These are phyloP conservation scores for Mrakiaceae sp. DNA, from an alignment of 1,284 basidiomycete species.

Conservation along the genomic window DNA sequence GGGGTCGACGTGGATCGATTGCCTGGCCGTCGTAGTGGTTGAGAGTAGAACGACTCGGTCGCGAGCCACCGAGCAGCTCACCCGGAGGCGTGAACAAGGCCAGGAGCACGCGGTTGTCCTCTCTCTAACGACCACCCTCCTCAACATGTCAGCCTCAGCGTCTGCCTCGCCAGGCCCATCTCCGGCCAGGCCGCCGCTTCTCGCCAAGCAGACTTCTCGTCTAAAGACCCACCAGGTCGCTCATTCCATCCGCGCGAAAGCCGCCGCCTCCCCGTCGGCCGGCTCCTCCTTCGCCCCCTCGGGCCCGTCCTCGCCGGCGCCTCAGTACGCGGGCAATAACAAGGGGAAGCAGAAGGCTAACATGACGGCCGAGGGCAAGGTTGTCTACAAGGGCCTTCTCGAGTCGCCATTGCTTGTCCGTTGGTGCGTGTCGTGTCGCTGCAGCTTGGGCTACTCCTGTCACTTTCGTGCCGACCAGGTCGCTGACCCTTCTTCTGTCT, in stretches of 20 bases:
- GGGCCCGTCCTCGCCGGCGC: not conserved
- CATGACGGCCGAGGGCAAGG: slow-evolving; percentile 1
- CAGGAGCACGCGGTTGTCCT: too few relatives aligned
- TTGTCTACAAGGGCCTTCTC: slow-evolving; percentile 11
- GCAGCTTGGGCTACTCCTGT: not conserved
- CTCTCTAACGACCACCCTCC: too few relatives aligned
- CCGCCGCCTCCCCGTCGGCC: not conserved
- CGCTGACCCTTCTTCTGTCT: not conserved
- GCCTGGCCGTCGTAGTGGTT: too few relatives aligned
- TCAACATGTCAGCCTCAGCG: too few relatives aligned
- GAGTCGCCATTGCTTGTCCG: slow-evolving; percentile 5
- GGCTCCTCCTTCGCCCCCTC: too few relatives aligned
- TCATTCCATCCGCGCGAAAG: slow-evolving; percentile 9
- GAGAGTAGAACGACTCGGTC: too few relatives aligned
- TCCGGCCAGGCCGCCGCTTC: too few relatives aligned
- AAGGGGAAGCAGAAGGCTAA: slow-evolving; percentile 1
- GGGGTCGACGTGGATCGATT: too few relatives aligned
- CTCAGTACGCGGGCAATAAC: not conserved
- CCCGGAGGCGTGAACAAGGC: too few relatives aligned
- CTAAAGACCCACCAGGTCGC: not conserved
- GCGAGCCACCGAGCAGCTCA: too few relatives aligned
- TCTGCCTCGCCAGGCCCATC: too few relatives aligned
- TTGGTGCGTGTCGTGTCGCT: slow-evolving; percentile 5
- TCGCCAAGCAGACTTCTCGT: too few relatives aligned
- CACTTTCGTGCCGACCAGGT: not conserved